Base-by-base conservation (phyloP, 2,329 filamentous ascomycete species). In the Claviceps maximensis region DNA sequence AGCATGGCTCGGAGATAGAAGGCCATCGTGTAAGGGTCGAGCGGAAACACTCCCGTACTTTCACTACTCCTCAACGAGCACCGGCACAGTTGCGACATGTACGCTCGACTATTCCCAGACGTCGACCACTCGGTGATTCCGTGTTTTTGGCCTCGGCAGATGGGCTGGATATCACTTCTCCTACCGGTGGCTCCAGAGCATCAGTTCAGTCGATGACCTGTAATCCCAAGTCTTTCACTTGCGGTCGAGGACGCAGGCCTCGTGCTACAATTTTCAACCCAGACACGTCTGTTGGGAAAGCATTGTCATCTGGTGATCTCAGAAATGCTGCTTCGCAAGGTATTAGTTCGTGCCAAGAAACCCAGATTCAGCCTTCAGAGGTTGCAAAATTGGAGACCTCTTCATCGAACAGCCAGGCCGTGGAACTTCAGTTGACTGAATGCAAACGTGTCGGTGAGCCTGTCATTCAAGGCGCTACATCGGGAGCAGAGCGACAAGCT, bases 21-120 rank as follows among this genome's bases (percentile, higher is more conserved):
- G 67, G 63, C 5, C 57, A 57, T 48, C 54, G 60, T 25, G 59
- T 74, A 36, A 65, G 69, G 3, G 69, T 71, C 2, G 68, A 71
- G 51, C 66, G 67, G 12, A 72, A 71, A 59, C 59, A 62, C 33
- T 58, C 62, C 13, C 59, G 60, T 38, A 52, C 55, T 13, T 51
- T 58, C 25, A 56, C 60, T 21, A 58, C 56, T 27, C 58, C 59
- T 25, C 57, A 58, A 17, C 57, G 58, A 17, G 31, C 29, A 21
- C 27, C 40, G 2, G 29, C 19, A 6, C 48, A 53, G 15, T 19
- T 50, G 7, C 48, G 49, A 4, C 47, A 55, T 49, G 52, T 51
- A 29, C 48, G 53, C 15, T 55, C 55, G 7, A 53, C 55, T 7
- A 47, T 56, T 23, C 52, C 55, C 4, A 50, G 50, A 47, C 52